A percentile compares a stretch with the other conserved stretches of the same genome.
phyloP scores from a whole-genome alignment of 441 rosid genomes.

The Aquilaria agallochum region DNA sequence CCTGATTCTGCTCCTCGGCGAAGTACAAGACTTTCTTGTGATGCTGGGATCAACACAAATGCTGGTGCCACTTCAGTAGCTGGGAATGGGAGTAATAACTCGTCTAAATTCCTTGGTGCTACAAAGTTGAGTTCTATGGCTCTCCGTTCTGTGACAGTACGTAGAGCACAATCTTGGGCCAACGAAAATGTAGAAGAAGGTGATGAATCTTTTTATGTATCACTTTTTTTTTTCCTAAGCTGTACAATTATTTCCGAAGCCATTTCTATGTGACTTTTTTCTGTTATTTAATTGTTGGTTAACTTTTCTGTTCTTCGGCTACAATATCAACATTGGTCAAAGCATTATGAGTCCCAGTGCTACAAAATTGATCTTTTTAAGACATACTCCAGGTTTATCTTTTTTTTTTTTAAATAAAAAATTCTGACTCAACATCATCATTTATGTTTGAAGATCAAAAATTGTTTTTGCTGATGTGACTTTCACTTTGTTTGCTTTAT shows the following conservation, averaged over 20 bases:
- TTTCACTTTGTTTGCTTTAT: too few species aligned
- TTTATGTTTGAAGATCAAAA: too few species aligned
- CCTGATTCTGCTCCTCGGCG: constrained; percentile 93
- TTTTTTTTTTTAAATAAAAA: too few species aligned
- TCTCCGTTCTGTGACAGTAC: constrained; percentile 77
- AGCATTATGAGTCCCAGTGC: constrained; percentile 4
- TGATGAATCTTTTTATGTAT: constrained; percentile 26
- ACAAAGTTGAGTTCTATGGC: constrained; percentile 76
- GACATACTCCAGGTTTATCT: too few species aligned
- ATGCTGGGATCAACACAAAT: constrained; percentile 56
- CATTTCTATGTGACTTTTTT: neutral
- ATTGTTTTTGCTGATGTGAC: too few species aligned
- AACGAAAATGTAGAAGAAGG: constrained; percentile 93
- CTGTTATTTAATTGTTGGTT: neutral
- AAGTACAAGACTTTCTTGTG: constrained; percentile 77
- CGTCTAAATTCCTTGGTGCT: constrained; percentile 81
- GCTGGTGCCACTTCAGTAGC: constrained; percentile 38
- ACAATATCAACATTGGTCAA: too few species aligned
- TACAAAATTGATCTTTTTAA: too few species aligned
- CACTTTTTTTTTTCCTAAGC: constrained; percentile 4
- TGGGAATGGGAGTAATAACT: constrained; percentile 68
- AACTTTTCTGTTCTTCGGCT: neutral
- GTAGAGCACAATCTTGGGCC: constrained; percentile 85
- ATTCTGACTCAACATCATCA: too few species aligned
- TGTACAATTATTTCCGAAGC: neutral